Base-by-base conservation (phyloP, 106 monocot genomes). In the Ottelia alismoides region DNA sequence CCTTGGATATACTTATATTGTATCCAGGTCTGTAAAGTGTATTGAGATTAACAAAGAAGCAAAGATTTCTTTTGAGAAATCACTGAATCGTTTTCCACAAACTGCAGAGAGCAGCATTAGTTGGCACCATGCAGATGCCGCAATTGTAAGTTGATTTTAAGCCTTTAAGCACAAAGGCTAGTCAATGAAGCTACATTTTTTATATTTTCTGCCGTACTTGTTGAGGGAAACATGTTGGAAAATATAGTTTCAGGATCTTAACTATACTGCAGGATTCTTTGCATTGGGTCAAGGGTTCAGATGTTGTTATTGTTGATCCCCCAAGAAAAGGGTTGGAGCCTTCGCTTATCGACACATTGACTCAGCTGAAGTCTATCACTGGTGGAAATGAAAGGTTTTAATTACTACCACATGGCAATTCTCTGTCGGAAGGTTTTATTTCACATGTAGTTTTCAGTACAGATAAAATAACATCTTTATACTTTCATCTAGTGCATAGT, bases 51-150 rank as follows among this genome's bases (percentile, higher is more conserved):
- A 89, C 49, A 89, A 85, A 75, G 82, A 89, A 48, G 89, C 89
- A 24, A 89, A 85, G 54, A 25, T 68, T 51, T 98, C 89, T 63
- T 98, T 98, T 31, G 82, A 98, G 57, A 89, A 89, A 68, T 85
- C 96, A 30, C 27, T 85, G 28, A 73, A 64, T 65, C 96, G 96
- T 30, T 53, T 98, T 22, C 79, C 85, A 4, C 82, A 76, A 79
- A 65, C 59, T 54, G 26, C 78, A 31, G 77, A 89, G 69, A 69
- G 85, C 47, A 69, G 51, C 55, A 79, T 98, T 51, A 85, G 76
- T 45, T 98, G 96, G 96, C 96, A 98, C 55, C 89, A 89, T 53
- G 72, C 96, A 47, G 96, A 98, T 73, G 89, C 82, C 48, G 85
- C 89, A 72, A 28, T 85, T 68, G 89, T 98, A 82, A 59, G 83